A percentile compares a stretch with the other conserved stretches of the same genome.
Evolutionary conservation across 805 yeast species (phyloP).

Genomic region (Starmera dryadoides): DNA sequence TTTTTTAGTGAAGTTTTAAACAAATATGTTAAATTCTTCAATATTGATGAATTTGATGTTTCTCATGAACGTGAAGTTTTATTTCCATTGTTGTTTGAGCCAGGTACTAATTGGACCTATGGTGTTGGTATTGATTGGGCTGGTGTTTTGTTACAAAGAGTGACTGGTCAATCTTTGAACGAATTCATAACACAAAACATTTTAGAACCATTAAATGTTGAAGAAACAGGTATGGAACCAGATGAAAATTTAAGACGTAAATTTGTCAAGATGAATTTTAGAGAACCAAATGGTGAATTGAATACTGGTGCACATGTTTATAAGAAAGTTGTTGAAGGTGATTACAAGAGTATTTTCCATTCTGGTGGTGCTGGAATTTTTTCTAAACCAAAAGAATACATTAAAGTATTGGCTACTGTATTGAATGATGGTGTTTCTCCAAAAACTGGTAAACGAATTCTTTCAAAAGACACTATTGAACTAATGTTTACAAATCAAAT

Average conservation of each 20-base stretch:
- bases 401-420: conserved; percentile 29
- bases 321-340: conserved; percentile 6
- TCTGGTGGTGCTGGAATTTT: conserved; percentile 39
- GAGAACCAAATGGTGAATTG: conserved; percentile 12
- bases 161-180: conserved; percentile 21
- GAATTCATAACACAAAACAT: conserved; percentile 23
- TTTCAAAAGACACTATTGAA: conserved; percentile 25
- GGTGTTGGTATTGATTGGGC: conserved; percentile 31
- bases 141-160: conserved; percentile 24
- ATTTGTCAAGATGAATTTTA: conserved; percentile 16
- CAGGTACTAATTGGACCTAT: conserved; percentile 29
- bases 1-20: conserved; percentile 20
- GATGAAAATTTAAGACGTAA: conserved; percentile 9
- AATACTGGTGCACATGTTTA: conserved; percentile 7
- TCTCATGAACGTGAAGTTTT: conserved; percentile 7
- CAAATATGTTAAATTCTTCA: conserved; percentile 15
- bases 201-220: conserved; percentile 23
- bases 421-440: conserved; percentile 35
- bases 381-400: conserved; percentile 32
- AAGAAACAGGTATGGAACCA: conserved; percentile 20
- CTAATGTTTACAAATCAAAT: conserved; percentile 26
- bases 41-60: conserved; percentile 12
- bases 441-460: conserved; percentile 23
- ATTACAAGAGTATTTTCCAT: conserved; percentile 10
- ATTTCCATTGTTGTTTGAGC: conserved; percentile 26